Percentiles rank a stretch among this genome's conserved stretches.
phyloP scores from a whole-genome alignment of 352 stramenopile species.

The Phytophthora foliorum region DNA sequence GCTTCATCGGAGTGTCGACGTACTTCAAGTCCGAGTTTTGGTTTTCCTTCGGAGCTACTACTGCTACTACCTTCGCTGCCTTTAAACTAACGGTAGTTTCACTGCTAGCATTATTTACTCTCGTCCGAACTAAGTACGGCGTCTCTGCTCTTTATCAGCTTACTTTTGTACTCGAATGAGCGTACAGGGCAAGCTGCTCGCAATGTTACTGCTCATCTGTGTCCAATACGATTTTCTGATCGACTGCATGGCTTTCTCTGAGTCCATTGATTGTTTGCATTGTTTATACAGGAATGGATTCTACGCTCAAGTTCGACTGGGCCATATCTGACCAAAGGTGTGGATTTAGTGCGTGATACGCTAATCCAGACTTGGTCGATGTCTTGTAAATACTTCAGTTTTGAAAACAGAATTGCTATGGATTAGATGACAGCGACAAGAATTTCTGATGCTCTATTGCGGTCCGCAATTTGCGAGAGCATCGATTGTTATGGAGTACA shows the following conservation, averaged over 20 bases:
- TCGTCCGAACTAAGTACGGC: constrained; percentile 35
- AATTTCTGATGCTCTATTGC: too few relatives aligned
- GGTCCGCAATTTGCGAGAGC: not conserved
- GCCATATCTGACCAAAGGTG: too few relatives aligned
- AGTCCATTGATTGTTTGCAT: not conserved
- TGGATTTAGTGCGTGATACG: too few relatives aligned
- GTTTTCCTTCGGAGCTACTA: constrained; percentile 11
- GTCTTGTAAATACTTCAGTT: too few relatives aligned
- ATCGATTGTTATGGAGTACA: not conserved
- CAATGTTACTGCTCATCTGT: too few relatives aligned
- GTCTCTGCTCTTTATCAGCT: constrained; percentile 34
- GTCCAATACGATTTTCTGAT: too few relatives aligned
- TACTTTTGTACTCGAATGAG: constrained; percentile 40
- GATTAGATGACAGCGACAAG: too few relatives aligned
- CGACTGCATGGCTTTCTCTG: too few relatives aligned
- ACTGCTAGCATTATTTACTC: constrained; percentile 1
- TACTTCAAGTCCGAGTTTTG: too few relatives aligned
- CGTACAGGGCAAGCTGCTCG: constrained; percentile 36
- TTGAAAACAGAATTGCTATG: too few relatives aligned
- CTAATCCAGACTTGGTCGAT: not conserved
- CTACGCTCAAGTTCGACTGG: constrained; percentile 10
- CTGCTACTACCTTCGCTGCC: too few relatives aligned
- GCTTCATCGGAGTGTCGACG: constrained; percentile 22
- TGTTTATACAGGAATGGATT: constrained; percentile 8
- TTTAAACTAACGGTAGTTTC: constrained; percentile 16